These are phyloP conservation scores for Pichiaceae sp. DNA, from an alignment of 1,139 yeast species.

Conservation along the genomic window DNA sequence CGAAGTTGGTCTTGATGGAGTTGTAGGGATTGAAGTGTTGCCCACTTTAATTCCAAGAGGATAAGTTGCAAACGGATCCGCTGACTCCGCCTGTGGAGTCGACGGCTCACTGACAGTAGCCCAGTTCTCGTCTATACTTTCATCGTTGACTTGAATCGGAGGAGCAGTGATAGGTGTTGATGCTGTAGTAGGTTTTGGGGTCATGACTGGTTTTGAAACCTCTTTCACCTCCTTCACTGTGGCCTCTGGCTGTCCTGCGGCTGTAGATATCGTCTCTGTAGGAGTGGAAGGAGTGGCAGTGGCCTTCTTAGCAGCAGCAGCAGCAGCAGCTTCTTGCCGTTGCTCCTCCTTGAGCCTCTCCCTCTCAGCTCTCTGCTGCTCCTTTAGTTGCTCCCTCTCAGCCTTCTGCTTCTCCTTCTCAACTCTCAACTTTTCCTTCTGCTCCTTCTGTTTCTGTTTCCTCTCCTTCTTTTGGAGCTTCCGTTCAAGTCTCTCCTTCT, in stretches of 20 bases:
- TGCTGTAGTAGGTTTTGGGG: not conserved
- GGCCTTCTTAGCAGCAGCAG: no score
- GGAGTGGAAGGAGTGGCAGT: no score
- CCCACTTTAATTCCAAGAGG: not conserved
- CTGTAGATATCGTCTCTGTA: not conserved
- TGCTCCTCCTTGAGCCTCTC: no score
- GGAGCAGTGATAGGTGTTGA: not conserved
- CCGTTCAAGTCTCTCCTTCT: no score
- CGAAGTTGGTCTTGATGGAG: not conserved
- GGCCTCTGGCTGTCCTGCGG: not conserved
- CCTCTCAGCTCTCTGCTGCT: no score
- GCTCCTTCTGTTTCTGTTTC: slow-evolving; percentile 2
- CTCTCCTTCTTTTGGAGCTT: not conserved
- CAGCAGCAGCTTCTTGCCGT: no score
- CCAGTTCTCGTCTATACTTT: not conserved
- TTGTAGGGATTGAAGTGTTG: not conserved
- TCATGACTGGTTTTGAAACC: not conserved
- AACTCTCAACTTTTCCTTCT: not conserved
- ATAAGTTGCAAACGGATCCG: slow-evolving; percentile 9
- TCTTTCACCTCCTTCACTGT: no score
- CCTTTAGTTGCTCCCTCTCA: not conserved
- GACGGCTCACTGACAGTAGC: not conserved
- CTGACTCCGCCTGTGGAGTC: slow-evolving; percentile 7
- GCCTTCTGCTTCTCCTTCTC: not conserved
- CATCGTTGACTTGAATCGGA: not conserved